Conservation (phyloP, 176 grass and related monocot genomes). For the Eleusine coracana region DNA sequence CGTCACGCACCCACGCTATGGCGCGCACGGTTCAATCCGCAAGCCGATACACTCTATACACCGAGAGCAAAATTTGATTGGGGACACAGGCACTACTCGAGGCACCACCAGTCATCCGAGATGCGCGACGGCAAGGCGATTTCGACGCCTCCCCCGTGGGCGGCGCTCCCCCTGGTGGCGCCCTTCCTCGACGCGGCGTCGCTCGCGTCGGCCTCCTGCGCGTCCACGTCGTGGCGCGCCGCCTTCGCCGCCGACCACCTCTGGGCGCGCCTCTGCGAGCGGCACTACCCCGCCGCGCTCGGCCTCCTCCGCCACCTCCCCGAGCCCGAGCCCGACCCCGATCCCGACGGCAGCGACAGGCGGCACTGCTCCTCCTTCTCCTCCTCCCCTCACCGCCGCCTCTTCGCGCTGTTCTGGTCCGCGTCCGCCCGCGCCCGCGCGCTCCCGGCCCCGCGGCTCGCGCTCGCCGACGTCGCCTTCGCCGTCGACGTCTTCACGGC, state of each 20-base stretch:
- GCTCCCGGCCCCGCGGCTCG: conserved; percentile 40
- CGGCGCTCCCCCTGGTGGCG: conserved; percentile 45
- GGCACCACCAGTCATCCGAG: too few species aligned
- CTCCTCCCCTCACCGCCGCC: conserved; percentile 34
- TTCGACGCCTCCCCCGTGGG: conserved; percentile 45
- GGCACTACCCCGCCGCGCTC: conserved; percentile 59
- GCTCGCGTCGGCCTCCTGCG: too few species aligned
- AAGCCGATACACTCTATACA: not conserved
- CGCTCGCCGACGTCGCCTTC: conserved; percentile 61
- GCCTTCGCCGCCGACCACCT: too few species aligned
- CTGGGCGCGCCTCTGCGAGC: conserved; percentile 58
- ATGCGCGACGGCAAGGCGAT: not conserved
- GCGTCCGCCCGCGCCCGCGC: conserved; percentile 29
- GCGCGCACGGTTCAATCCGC: conserved; percentile 2
- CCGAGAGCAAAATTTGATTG: not conserved
- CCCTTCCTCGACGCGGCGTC: conserved; percentile 49
- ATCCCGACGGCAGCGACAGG: not conserved
- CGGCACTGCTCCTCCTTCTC: not conserved
- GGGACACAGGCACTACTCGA: not conserved
- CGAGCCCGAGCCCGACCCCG: too few species aligned
- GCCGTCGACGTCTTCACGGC: conserved; percentile 54
- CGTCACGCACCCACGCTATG: not conserved
- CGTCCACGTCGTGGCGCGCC: too few species aligned
- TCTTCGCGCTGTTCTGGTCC: conserved; percentile 60
- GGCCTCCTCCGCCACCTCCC: conserved; percentile 21